Evolutionary conservation across 306 rosid species (phyloP).

Genomic region (Cicer pinnatifidum): DNA sequence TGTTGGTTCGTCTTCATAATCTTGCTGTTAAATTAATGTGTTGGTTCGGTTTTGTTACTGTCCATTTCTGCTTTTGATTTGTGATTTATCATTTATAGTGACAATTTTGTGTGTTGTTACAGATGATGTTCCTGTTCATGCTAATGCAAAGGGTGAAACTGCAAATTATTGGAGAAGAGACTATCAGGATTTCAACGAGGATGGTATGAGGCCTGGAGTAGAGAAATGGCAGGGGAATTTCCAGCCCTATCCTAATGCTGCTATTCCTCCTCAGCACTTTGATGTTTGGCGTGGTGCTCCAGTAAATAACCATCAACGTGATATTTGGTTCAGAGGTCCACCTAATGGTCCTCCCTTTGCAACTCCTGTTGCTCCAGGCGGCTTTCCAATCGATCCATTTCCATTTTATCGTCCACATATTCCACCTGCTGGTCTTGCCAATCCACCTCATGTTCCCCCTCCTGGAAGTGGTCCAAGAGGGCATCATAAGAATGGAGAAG

Average conservation of each 20-base stretch:
- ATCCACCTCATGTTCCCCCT: slow-evolving; percentile 64
- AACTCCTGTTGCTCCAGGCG: slow-evolving; percentile 69
- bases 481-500: slow-evolving; percentile 79
- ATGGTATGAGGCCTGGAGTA: slow-evolving; percentile 59
- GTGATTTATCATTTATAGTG: slow-evolving; percentile 7
- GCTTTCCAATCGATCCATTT: slow-evolving; percentile 80
- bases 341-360: slow-evolving; percentile 79
- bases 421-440: slow-evolving; percentile 66
- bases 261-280: slow-evolving; percentile 65
- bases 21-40: background rate
- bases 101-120: slow-evolving; percentile 38
- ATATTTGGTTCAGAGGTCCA: slow-evolving; percentile 89
- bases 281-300: slow-evolving; percentile 84
- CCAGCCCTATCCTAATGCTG: slow-evolving; percentile 65
- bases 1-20: slow-evolving; percentile 56
- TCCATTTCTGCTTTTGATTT: slow-evolving; percentile 36
- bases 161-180: slow-evolving; percentile 68
- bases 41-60: slow-evolving; percentile 24
- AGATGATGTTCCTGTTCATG: slow-evolving; percentile 61
- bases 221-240: slow-evolving; percentile 82
- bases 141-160: slow-evolving; percentile 47
- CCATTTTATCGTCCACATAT: slow-evolving; percentile 76
- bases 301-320: slow-evolving; percentile 71
- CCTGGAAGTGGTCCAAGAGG: slow-evolving; percentile 72
- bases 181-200: slow-evolving; percentile 54